Conservation (phyloP, 257 asterid species). For the Striga asiatica region DNA sequence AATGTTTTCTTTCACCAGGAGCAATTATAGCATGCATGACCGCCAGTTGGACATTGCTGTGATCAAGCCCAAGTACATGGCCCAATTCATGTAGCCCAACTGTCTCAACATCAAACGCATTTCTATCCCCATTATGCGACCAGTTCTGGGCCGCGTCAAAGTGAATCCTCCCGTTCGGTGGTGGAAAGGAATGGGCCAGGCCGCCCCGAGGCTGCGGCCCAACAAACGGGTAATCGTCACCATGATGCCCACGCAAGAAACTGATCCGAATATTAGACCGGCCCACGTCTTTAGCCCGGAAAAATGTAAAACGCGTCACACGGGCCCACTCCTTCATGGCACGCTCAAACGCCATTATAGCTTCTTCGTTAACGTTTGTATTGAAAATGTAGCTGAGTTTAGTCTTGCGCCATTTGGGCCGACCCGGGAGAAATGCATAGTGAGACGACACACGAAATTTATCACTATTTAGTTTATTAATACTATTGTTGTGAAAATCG, state of each 20-base stretch:
- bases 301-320: neutral
- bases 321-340: neutral
- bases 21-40: neutral
- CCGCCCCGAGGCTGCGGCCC: neutral
- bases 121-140: neutral
- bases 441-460: neutral
- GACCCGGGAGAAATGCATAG: neutral
- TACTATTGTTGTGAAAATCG: neutral
- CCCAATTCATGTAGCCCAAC: conserved; percentile 12
- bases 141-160: neutral
- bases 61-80: conserved; percentile 6
- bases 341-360: neutral
- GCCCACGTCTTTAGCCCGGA: neutral
- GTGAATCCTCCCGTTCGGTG: neutral
- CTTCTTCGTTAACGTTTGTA: neutral
- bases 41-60: neutral
- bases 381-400: neutral
- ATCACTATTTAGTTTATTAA: too few species aligned
- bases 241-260: neutral
- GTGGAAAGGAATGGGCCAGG: neutral
- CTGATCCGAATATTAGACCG: too few species aligned
- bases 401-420: neutral
- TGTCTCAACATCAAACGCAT: neutral
- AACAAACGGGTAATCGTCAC: neutral
- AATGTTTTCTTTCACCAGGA: neutral